Conservation (phyloP, 345 rosid genomes). For the Toxicodendron radicans region DNA sequence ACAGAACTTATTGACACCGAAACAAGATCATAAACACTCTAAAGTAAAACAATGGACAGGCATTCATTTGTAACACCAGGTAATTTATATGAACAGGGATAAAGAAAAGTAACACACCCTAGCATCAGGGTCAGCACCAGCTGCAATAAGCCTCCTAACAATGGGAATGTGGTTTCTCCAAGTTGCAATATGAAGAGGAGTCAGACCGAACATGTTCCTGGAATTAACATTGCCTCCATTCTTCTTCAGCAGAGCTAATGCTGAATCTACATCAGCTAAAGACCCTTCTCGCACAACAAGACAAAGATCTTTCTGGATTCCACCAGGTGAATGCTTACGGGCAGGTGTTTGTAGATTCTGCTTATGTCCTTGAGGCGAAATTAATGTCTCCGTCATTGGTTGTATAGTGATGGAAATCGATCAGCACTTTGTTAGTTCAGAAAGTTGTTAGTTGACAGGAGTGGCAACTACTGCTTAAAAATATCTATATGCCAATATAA, state of each 20-base stretch:
- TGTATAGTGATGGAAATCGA: slow-evolving; percentile 3
- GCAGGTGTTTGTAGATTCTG: slow-evolving; percentile 43
- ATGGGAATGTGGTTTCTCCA: slow-evolving; percentile 97
- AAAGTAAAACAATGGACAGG: neutral
- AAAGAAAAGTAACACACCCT: slow-evolving; percentile 62
- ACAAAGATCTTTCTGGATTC: slow-evolving; percentile 73
- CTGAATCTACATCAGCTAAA: slow-evolving; percentile 76
- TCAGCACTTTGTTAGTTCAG: slow-evolving; percentile 13
- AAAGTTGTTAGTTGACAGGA: slow-evolving; percentile 8
- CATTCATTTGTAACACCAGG: slow-evolving; percentile 4
- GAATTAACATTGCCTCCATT: slow-evolving; percentile 73
- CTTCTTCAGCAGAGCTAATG: slow-evolving; percentile 69
- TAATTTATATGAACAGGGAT: slow-evolving; percentile 6
- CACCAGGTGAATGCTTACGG: slow-evolving; percentile 46
- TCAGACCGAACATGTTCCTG: slow-evolving; percentile 73
- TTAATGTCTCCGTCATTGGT: slow-evolving; percentile 46
- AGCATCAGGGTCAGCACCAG: slow-evolving; percentile 98
- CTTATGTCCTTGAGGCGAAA: slow-evolving; percentile 66
- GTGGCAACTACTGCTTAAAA: slow-evolving; percentile 13
- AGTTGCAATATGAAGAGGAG: slow-evolving; percentile 85
- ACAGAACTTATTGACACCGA: neutral
- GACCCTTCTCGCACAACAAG: slow-evolving; percentile 75
- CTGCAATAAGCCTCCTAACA: slow-evolving; percentile 77
- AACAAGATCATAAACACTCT: slow-evolving; percentile 1
- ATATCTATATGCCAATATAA: slow-evolving; percentile 8